These are phyloP conservation scores for Magnusiomyces tetraspermus DNA, from an alignment of 1,139 yeast genomes.

Conservation along the genomic window DNA sequence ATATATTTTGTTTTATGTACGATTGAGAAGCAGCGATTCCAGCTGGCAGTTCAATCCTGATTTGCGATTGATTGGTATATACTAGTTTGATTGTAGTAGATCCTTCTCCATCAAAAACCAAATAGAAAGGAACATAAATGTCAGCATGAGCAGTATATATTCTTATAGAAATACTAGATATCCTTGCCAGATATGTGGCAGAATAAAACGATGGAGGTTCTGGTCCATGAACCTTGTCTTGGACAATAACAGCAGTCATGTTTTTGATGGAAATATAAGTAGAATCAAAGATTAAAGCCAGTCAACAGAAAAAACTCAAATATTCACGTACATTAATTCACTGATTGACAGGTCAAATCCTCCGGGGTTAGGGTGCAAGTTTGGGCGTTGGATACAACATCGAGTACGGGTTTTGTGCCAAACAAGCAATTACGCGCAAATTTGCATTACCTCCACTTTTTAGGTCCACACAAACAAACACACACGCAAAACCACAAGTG, in stretches of 20 bases:
- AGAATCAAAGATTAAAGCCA: no score
- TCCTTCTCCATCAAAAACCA: neutral
- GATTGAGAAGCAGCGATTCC: neutral
- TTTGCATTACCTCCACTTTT: no score
- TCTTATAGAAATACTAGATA: conserved; percentile 23
- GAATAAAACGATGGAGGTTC: conserved; percentile 18
- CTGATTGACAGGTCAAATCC: neutral
- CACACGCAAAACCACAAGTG: no score
- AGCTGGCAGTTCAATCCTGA: neutral
- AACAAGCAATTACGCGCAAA: no score
- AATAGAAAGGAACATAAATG: neutral
- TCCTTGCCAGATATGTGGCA: conserved; percentile 31
- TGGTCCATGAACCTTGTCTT: neutral
- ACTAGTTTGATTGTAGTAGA: neutral
- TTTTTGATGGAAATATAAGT: no score
- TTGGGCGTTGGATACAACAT: no score
- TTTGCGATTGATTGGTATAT: neutral
- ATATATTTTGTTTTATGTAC: neutral
- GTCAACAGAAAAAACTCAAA: no score
- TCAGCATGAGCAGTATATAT: conserved; percentile 18
- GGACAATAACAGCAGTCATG: neutral
- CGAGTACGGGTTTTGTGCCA: no score
- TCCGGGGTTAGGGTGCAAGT: neutral
- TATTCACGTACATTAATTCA: neutral
- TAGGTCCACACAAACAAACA: no score